phyloP scores from a whole-genome alignment of 2,329 filamentous ascomycete species.

The Xylariaceae sp. region DNA sequence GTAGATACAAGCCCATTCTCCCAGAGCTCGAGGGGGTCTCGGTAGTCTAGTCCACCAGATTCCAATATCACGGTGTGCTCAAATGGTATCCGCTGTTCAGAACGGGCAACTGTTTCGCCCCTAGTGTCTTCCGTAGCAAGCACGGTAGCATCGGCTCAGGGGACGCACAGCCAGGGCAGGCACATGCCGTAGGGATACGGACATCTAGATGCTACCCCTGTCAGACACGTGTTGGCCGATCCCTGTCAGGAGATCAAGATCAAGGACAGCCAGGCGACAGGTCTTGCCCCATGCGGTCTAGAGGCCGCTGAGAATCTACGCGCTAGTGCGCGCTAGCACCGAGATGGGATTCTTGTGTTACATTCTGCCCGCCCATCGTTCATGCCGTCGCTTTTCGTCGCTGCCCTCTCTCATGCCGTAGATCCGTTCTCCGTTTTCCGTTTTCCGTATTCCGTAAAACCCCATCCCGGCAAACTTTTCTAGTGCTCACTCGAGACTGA shows the following conservation, averaged over 20 bases:
- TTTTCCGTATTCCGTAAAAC: too few species aligned
- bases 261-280: background rate
- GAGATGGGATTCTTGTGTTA: background rate
- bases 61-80: too few species aligned
- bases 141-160: background rate
- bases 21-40: background rate
- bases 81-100: too few species aligned
- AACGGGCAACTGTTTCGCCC: too few species aligned
- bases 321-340: background rate
- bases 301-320: background rate
- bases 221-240: constrained; percentile 15
- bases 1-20: too few species aligned
- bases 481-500: too few species aligned
- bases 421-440: too few species aligned
- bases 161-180: background rate
- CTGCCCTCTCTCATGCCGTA: background rate
- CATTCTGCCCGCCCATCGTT: background rate
- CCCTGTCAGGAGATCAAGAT: constrained; percentile 2
- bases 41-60: background rate
- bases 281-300: constrained; percentile 2
- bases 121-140: too few species aligned
- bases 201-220: constrained; percentile 9
- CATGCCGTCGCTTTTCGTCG: background rate
- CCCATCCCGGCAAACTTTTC: too few species aligned
- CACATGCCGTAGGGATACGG: background rate